Conservation (phyloP, 371 early-diverging fungal genomes). For the Mortierella sp. region DNA sequence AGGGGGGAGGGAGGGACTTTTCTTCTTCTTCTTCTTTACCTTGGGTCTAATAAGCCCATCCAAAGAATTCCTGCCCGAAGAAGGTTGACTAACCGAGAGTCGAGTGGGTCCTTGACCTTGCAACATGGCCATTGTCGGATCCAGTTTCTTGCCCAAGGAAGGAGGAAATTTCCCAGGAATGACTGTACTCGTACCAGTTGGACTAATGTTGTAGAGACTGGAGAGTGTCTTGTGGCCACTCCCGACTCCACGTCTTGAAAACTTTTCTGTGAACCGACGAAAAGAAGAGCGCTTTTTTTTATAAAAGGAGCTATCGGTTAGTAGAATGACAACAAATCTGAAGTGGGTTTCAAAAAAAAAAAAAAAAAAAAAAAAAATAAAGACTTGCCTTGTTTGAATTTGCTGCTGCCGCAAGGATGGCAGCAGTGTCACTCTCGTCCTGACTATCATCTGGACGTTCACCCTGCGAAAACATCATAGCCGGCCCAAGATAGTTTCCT, state of each 20-base stretch:
- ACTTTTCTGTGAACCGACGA: conserved; percentile 39
- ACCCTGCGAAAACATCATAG: conserved; percentile 36
- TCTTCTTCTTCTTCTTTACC: conserved; percentile 8
- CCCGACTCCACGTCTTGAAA: conserved; percentile 35
- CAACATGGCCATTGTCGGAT: conserved; percentile 27
- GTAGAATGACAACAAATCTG: neutral
- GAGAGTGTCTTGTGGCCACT: conserved; percentile 28
- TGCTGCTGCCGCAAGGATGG: conserved; percentile 4
- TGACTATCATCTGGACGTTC: conserved; percentile 50
- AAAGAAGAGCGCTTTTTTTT: conserved; percentile 38
- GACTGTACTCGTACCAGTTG: neutral
- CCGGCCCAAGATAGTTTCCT: conserved; percentile 13
- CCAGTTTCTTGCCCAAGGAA: conserved; percentile 34
- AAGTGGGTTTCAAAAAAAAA: neutral
- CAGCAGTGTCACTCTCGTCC: conserved; percentile 38
- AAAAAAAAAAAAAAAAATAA: neutral
- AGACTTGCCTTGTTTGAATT: neutral
- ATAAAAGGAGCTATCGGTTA: neutral
- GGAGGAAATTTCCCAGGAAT: conserved; percentile 5
- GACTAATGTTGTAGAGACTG: conserved; percentile 20
- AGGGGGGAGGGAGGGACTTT: neutral
- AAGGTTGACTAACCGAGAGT: conserved; percentile 30
- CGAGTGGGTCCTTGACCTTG: conserved; percentile 21
- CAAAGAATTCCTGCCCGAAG: conserved; percentile 41
- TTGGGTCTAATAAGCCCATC: conserved; percentile 33